Conservation (phyloP, 164 flowering plant genomes). For the Vitis labrusca region DNA sequence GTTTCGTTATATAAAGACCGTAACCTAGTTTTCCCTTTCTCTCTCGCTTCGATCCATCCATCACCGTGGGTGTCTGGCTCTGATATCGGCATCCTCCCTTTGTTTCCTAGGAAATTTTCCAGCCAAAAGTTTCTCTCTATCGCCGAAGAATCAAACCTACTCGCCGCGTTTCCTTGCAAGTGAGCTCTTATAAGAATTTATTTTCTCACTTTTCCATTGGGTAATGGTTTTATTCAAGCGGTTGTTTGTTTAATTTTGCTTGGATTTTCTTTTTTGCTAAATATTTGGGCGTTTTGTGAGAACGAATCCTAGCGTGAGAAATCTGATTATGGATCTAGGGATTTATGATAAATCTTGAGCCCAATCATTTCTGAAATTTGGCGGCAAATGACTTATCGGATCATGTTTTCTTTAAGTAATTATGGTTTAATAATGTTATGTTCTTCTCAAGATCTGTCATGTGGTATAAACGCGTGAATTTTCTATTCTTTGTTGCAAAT, state of each 20-base stretch:
- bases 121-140: not conserved
- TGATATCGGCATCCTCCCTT: not conserved
- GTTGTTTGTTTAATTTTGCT: not conserved
- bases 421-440: no score
- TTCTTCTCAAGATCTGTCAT: no score
- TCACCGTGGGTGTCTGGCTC: no score
- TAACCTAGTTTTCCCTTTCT: not conserved
- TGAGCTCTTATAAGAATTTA: not conserved
- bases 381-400: no score
- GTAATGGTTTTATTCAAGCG: not conserved
- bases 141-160: not conserved
- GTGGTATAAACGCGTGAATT: no score
- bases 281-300: no score
- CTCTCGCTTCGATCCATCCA: not conserved
- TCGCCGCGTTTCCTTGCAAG: conserved; percentile 12
- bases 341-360: no score
- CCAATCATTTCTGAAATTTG: no score
- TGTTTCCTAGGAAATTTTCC: conserved; percentile 3
- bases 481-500: no score
- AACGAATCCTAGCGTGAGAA: no score
- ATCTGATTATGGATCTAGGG: no score
- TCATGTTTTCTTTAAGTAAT: no score
- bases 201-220: not conserved
- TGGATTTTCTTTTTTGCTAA: not conserved
- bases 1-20: not conserved